phyloP scores from a whole-genome alignment of 2,329 filamentous ascomycete genomes.

The Hymenoscyphus infarciens region DNA sequence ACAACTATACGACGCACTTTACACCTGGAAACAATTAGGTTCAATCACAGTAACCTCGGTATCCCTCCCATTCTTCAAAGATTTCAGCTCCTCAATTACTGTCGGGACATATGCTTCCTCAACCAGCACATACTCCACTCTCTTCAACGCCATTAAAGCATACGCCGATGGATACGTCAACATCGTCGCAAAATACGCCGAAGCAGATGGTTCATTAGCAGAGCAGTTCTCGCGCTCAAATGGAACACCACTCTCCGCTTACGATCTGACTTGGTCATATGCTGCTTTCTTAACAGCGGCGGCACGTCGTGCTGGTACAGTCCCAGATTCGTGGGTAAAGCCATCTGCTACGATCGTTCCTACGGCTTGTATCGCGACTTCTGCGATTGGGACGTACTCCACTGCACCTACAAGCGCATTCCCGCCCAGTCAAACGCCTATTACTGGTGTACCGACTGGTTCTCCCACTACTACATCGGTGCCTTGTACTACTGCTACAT shows the following conservation, averaged over 20 bases:
- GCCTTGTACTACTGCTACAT: slow-evolving; percentile 8
- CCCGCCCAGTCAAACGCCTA: slow-evolving; percentile 40
- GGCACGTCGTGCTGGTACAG: slow-evolving; percentile 50
- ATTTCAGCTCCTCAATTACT: slow-evolving; percentile 54
- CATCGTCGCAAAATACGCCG: slow-evolving; percentile 47
- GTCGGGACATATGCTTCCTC: slow-evolving; percentile 63
- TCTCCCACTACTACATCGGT: slow-evolving; percentile 8
- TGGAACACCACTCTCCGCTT: slow-evolving; percentile 57
- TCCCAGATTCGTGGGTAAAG: slow-evolving; percentile 56
- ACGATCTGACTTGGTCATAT: slow-evolving; percentile 71
- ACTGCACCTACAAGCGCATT: slow-evolving; percentile 42
- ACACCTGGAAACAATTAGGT: slow-evolving; percentile 63
- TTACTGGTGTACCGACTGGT: slow-evolving; percentile 17
- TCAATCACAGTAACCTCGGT: slow-evolving; percentile 61
- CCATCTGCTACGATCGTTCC: slow-evolving; percentile 47
- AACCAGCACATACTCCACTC: slow-evolving; percentile 56
- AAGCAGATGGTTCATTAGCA: slow-evolving; percentile 57
- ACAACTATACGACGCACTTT: slow-evolving; percentile 72
- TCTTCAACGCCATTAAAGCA: slow-evolving; percentile 56
- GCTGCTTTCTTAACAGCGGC: slow-evolving; percentile 64
- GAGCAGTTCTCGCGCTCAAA: slow-evolving; percentile 61
- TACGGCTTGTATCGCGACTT: slow-evolving; percentile 44
- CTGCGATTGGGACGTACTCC: slow-evolving; percentile 50
- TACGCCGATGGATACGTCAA: slow-evolving; percentile 59
- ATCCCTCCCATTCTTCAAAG: slow-evolving; percentile 69